These are phyloP conservation scores for Leccinum griseonigrum DNA, from an alignment of 1,284 basidiomycete species.

Conservation along the genomic window DNA sequence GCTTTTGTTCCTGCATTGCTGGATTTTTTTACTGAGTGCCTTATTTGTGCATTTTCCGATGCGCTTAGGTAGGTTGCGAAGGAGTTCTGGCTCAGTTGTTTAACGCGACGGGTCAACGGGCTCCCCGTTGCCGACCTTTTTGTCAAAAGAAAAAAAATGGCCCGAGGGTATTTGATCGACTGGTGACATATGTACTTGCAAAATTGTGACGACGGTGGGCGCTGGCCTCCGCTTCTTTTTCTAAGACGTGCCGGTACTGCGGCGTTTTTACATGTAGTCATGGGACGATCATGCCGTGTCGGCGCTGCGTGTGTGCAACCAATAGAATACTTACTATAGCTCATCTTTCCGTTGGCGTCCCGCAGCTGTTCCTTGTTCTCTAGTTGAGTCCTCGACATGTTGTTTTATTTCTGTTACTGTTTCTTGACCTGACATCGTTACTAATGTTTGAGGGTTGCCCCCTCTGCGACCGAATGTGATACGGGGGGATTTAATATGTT, in stretches of 20 bases:
- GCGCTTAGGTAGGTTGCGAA: slow-evolving; percentile 21
- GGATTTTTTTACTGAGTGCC: slow-evolving; percentile 19
- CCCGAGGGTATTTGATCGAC: not conserved
- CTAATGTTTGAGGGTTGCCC: not conserved
- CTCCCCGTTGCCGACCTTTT: not conserved
- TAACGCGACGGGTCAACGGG: not conserved
- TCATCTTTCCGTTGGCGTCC: not conserved
- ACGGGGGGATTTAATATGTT: not conserved
- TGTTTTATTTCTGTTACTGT: not conserved
- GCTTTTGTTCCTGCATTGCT: slow-evolving; percentile 11
- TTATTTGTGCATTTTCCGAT: slow-evolving; percentile 24
- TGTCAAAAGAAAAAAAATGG: not conserved
- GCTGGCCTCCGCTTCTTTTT: not conserved
- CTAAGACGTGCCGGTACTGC: not conserved
- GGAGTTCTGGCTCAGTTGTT: slow-evolving; percentile 5
- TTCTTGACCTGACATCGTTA: not conserved
- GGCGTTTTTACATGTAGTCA: not conserved
- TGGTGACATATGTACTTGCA: slow-evolving; percentile 8
- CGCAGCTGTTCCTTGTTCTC: not conserved
- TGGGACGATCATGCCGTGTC: not conserved
- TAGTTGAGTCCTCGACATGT: not conserved
- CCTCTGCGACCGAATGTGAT: not conserved
- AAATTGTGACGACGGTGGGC: not conserved
- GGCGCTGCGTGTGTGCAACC: not conserved
- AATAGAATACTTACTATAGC: not conserved